Evolutionary conservation across 139 green algal genomes (phyloP).

Genomic region (Micromonas commoda): DNA sequence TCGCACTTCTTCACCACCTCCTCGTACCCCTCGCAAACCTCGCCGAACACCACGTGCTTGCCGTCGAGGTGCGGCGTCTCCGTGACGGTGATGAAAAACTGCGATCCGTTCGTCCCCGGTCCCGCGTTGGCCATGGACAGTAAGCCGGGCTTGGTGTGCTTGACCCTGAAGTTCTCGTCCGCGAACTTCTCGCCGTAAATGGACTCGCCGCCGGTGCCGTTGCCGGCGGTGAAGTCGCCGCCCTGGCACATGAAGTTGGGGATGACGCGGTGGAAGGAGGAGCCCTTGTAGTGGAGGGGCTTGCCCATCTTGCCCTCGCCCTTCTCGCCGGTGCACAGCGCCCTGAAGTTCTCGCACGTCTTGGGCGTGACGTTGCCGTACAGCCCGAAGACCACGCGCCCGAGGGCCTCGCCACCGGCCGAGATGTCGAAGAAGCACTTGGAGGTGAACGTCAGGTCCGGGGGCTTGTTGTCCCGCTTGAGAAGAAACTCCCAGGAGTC

Average conservation of each 20-base stretch:
- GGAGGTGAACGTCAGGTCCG: slow-evolving; percentile 36
- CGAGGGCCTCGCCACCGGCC: slow-evolving; percentile 66
- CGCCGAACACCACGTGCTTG: slow-evolving; percentile 36
- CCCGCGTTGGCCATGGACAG: slow-evolving; percentile 48
- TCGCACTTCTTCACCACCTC: slow-evolving; percentile 32
- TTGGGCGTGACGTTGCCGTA: slow-evolving; percentile 74
- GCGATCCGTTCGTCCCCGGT: slow-evolving; percentile 40
- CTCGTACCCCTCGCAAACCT: slow-evolving; percentile 31
- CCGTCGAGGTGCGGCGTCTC: slow-evolving; percentile 31
- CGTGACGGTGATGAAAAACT: slow-evolving; percentile 43
- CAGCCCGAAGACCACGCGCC: slow-evolving; percentile 82
- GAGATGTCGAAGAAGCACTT: slow-evolving; percentile 81
- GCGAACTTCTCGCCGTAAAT: slow-evolving; percentile 46
- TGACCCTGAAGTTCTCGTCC: slow-evolving; percentile 37
- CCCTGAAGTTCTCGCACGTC: slow-evolving; percentile 48
- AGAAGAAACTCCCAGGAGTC: slow-evolving; percentile 22
- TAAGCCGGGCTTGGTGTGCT: slow-evolving; percentile 24
- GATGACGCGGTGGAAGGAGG: slow-evolving; percentile 51
- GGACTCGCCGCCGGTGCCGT: slow-evolving; percentile 47
- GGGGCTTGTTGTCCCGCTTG: slow-evolving; percentile 17
- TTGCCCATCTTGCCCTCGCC: slow-evolving; percentile 27
- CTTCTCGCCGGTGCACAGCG: slow-evolving; percentile 48
- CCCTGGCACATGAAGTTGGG: slow-evolving; percentile 50
- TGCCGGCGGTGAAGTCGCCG: slow-evolving; percentile 51
- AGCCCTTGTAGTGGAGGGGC: slow-evolving; percentile 38